Evolutionary conservation across 177 flowering plant species (phyloP).

Genomic region (Vitis hybrid): DNA sequence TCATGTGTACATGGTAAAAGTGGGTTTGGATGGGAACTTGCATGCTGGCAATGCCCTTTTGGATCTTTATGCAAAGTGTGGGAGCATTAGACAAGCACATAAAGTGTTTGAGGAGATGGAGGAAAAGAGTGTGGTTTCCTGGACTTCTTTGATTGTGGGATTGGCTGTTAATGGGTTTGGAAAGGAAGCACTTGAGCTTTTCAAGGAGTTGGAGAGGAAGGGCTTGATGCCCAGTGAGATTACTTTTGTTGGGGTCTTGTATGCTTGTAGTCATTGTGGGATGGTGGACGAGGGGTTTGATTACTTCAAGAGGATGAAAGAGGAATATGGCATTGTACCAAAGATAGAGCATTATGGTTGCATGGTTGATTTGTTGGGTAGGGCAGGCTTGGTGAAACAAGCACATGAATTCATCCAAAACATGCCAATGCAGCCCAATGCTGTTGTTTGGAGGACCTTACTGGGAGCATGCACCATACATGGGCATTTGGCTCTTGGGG

Average conservation of each 20-base stretch:
- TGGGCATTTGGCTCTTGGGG: constrained; percentile 53
- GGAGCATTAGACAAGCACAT: constrained; percentile 52
- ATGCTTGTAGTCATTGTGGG: constrained; percentile 89
- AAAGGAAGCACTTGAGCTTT: constrained; percentile 54
- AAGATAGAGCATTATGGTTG: constrained; percentile 82
- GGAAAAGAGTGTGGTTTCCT: constrained; percentile 62
- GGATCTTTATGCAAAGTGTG: constrained; percentile 80
- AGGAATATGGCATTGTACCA: constrained; percentile 56
- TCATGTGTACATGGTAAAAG: constrained; percentile 56
- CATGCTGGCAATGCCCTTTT: constrained; percentile 65
- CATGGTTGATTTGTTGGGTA: constrained; percentile 75
- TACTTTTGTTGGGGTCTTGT: constrained; percentile 79
- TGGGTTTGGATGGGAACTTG: constrained; percentile 52
- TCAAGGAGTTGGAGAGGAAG: constrained; percentile 50
- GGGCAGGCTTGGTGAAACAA: constrained; percentile 63
- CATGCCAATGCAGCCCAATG: constrained; percentile 74
- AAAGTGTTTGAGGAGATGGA: constrained; percentile 58
- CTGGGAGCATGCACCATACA: constrained; percentile 68
- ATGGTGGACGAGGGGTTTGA: constrained; percentile 70
- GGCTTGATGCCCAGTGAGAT: constrained; percentile 58
- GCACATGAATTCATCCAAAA: constrained; percentile 55
- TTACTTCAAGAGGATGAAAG: constrained; percentile 59
- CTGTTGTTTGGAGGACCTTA: constrained; percentile 77
- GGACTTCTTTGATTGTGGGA: constrained; percentile 79
- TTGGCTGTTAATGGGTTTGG: constrained; percentile 78